These are phyloP conservation scores for Neurospora sp. DNA, from an alignment of 495 filamentous ascomycete genomes.

Conservation along the genomic window DNA sequence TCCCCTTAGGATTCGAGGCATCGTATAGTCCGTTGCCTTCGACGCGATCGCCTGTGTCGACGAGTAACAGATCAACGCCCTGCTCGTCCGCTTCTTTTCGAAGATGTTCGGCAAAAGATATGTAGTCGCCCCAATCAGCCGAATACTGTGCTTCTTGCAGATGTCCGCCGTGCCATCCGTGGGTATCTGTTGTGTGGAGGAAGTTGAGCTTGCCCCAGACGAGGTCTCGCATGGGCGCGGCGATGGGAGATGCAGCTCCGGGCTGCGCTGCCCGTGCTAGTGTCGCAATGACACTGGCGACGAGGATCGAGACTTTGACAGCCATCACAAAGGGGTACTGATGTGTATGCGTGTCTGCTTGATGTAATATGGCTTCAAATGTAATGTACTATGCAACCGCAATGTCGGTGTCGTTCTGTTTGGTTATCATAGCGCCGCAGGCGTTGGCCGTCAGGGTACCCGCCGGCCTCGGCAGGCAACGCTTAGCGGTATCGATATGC, in stretches of 20 bases:
- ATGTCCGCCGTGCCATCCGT: constrained; percentile 94
- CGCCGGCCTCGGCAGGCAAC: not conserved
- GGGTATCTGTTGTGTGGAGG: constrained; percentile 86
- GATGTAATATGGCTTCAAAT: not conserved
- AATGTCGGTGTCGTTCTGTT: not conserved
- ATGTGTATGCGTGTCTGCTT: not conserved
- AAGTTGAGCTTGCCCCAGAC: constrained; percentile 91
- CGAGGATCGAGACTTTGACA: constrained; percentile 5
- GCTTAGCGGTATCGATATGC: not conserved
- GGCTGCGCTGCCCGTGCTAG: constrained; percentile 60
- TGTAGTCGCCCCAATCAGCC: constrained; percentile 95
- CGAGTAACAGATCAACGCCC: constrained; percentile 72
- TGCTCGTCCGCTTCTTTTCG: constrained; percentile 63
- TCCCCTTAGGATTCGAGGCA: constrained; percentile 73
- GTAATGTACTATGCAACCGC: not conserved
- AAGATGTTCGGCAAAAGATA: constrained; percentile 83
- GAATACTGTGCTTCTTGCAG: constrained; percentile 89
- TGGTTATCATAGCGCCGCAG: not conserved
- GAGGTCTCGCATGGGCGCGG: constrained; percentile 71
- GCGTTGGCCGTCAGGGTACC: not conserved
- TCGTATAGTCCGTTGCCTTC: constrained; percentile 98
- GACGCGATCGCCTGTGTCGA: constrained; percentile 90
- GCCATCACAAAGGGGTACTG: constrained; percentile 4
- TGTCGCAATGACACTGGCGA: constrained; percentile 16
- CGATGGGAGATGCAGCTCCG: constrained; percentile 64